These are phyloP conservation scores for Kodamaea kaohsiungensis DNA, from an alignment of 805 yeast genomes.

Conservation along the genomic window DNA sequence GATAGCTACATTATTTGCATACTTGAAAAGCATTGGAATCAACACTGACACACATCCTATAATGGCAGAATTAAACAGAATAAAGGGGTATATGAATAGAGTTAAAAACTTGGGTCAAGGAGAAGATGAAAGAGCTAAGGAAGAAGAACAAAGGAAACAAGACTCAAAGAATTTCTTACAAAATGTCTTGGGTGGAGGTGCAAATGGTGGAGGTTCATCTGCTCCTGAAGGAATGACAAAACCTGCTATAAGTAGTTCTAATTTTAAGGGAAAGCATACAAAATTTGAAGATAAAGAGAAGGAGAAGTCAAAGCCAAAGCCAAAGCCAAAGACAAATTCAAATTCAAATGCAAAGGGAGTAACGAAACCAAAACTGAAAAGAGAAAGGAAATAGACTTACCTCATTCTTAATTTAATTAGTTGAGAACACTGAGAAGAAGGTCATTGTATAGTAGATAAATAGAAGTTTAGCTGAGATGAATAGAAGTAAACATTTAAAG, in stretches of 20 bases:
- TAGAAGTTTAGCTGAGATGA: too few relatives aligned
- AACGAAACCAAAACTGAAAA: neutral
- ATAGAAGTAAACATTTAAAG: neutral
- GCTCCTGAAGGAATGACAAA: slow-evolving; percentile 25
- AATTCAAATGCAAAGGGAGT: neutral
- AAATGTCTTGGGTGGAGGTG: slow-evolving; percentile 42
- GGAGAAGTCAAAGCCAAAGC: slow-evolving; percentile 1
- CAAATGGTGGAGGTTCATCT: slow-evolving; percentile 34
- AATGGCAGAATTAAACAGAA: slow-evolving; percentile 64
- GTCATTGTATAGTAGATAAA: neutral
- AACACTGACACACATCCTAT: slow-evolving; percentile 62
- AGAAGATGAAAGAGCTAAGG: slow-evolving; percentile 21
- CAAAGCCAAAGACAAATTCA: neutral
- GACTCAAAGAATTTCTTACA: slow-evolving; percentile 50
- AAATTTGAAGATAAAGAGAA: slow-evolving; percentile 36
- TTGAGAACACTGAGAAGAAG: neutral
- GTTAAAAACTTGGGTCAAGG: slow-evolving; percentile 41
- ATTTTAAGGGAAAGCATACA: slow-evolving; percentile 57
- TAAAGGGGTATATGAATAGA: slow-evolving; percentile 66
- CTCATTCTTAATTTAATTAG: neutral
- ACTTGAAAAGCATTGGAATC: slow-evolving; percentile 58
- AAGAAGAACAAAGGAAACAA: slow-evolving; percentile 24
- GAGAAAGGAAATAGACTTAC: neutral
- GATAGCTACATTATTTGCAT: slow-evolving; percentile 58
- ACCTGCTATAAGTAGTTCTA: slow-evolving; percentile 55